Evolutionary conservation across 106 monocot species (phyloP), one percentile per base, ranked within the genome.

Genomic region (Hemerocallis citrina): DNA sequence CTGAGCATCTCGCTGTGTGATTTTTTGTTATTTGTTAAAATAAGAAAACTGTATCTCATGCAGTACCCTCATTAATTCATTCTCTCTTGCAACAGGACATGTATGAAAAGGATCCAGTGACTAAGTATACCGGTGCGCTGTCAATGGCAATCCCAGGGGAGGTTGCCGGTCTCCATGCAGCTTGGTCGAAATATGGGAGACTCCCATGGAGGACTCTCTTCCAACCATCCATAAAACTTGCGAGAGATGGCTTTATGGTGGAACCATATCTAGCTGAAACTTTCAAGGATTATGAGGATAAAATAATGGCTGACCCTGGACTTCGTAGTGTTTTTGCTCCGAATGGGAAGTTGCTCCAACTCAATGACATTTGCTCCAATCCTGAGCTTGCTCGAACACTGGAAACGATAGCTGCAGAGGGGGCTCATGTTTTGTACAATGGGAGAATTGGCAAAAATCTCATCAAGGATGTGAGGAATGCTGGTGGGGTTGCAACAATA

Each of bases 151-250:
- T 86, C 42, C 86, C 81, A 0, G 86, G 86, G 7, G 81, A 86
- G 68, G 32, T 86, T 7, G 77, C 78, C 1, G 86, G 81, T 11
- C 74, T 86, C 39, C 74, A 86, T 57, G 71, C 68, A 23, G 81
- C 78, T 20, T 78, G 81, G 86, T 68, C 65, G 11, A 78, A 68
- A 57, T 72, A 78, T 34, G 81, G 98, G 2, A 58, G 65, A 25
- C 91, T 98, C 2, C 76, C 81, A 0, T 98, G 98, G 98, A 79
- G 74, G 30, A 17, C 46, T 64, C 88, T 98, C 58, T 65, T 98
- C 61, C 56, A 56, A 13, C 98, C 98, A 40, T 71, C 98, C 50
- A 77, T 91, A 61, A 23, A 69, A 33, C 85, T 98, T 13, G 91
- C 88, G 11, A 67, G 81, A 48, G 71, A 77, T 34, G 98, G 92